Conservation (phyloP, 1,284 basidiomycete species). For the Calocybe gambosa region DNA sequence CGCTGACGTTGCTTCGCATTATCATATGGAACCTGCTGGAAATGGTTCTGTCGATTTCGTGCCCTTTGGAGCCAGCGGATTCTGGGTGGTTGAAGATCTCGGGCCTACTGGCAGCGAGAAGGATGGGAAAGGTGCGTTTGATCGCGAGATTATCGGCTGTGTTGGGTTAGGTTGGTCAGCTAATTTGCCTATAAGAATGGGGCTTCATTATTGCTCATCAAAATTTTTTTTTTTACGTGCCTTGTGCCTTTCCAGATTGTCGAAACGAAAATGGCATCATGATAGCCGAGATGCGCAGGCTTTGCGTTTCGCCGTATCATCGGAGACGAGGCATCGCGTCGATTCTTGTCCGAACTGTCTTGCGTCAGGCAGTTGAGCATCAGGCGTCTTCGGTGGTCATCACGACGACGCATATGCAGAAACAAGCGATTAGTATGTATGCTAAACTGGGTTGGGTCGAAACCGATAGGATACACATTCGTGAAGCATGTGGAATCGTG, state of each 20-base stretch:
- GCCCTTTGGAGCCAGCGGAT: constrained; percentile 19
- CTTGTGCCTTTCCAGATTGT: constrained; percentile 1
- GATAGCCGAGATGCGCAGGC: background rate
- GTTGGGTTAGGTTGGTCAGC: constrained; percentile 20
- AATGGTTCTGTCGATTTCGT: constrained; percentile 8
- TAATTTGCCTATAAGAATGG: background rate
- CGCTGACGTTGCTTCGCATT: constrained; percentile 16
- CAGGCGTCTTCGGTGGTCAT: background rate
- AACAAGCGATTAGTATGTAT: constrained; percentile 19
- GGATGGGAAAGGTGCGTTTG: constrained; percentile 4
- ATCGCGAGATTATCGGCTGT: constrained; percentile 23
- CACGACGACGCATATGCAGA: constrained; percentile 7
- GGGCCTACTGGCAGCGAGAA: too few species aligned
- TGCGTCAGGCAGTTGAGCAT: background rate
- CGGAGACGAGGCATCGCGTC: background rate
- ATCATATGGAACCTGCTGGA: constrained; percentile 11
- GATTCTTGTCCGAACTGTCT: background rate
- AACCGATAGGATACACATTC: background rate
- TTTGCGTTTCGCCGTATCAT: background rate
- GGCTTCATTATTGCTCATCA: background rate
- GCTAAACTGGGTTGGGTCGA: constrained; percentile 18
- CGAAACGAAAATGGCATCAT: background rate
- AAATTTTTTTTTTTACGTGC: constrained; percentile 18
- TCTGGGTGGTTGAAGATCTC: constrained; percentile 25
- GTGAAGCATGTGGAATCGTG: background rate